Base-by-base conservation (phyloP, 2,329 filamentous ascomycete genomes). In the Fusarium burgessii region DNA sequence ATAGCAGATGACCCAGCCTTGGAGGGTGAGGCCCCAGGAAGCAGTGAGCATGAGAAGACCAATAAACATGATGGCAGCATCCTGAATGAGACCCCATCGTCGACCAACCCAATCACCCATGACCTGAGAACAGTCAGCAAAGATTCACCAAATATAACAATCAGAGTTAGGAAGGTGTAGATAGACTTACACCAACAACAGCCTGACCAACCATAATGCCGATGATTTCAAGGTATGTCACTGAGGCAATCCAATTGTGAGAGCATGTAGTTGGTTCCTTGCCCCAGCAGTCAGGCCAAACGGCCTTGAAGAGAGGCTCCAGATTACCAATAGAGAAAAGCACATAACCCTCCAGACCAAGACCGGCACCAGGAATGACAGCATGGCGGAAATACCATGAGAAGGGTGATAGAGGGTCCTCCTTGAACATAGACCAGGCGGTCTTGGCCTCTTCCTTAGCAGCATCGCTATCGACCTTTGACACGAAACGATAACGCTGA, bases 1-100 rank as follows among this genome's bases (percentile, higher is more conserved):
- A 80, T 98, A 98, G 87, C 94, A 97, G 78, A 98, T 97, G 62
- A 98, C 93, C 95, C 95, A 98, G 76, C 95, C 95, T 78, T 98
- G 91, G 54, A 97, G 87, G 38, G 89, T 93, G 35, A 92, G 83
- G 68, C 95, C 95, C 95, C 95, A 98, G 27, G 92, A 92, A 66
- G 93, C 93, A 51, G 93, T 97, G 62, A 98, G 88, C 92, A 98
- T 96, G 76, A 97, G 77, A 23, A 98, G 87, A 84, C 95, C 95
- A 75, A 97, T 77, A 74, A 98, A 93, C 95, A 98, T 98, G 86
- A 98, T 95, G 68, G 81, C 71, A 45, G 95, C 95, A 82, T 98
- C 95, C 83, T 98, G 95, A 75, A 98, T 97, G 25, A 98, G 87
- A 87, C 95, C 95, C 90, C 92, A 98, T 76, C 95, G 93, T 78